Evolutionary conservation across 2,329 filamentous ascomycete species (phyloP).

Genomic region (Didymosphaeria variabile): DNA sequence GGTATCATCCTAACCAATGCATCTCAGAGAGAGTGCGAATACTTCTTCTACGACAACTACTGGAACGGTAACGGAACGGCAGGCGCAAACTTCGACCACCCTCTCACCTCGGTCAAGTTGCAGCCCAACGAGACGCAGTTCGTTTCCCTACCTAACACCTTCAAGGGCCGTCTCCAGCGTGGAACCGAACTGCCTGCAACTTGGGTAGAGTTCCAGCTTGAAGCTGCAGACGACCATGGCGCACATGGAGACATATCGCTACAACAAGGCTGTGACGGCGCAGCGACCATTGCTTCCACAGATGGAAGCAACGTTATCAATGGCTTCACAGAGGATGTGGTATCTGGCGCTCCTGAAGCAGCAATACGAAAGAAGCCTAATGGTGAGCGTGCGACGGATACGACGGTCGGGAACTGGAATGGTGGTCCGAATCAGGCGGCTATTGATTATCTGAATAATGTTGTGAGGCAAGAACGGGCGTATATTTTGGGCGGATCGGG

Average conservation of each 20-base stretch:
- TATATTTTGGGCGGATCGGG: constrained; percentile 18
- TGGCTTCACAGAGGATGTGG: constrained; percentile 37
- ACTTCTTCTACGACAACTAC: constrained; percentile 55
- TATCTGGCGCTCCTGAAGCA: constrained; percentile 45
- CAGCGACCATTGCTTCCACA: constrained; percentile 49
- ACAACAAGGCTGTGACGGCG: constrained; percentile 52
- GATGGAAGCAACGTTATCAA: constrained; percentile 42
- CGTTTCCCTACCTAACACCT: constrained; percentile 36
- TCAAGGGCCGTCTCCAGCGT: constrained; percentile 54
- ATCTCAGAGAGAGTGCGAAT: constrained; percentile 42
- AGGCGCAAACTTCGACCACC: constrained; percentile 53
- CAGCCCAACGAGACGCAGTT: constrained; percentile 40
- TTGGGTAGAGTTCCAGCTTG: constrained; percentile 54
- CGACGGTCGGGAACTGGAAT: constrained; percentile 52
- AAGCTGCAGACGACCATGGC: constrained; percentile 46
- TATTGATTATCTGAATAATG: constrained; percentile 26
- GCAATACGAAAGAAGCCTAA: constrained; percentile 46
- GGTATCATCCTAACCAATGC: constrained; percentile 53
- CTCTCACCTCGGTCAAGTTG: constrained; percentile 47
- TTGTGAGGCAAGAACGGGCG: constrained; percentile 17
- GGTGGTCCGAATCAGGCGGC: constrained; percentile 49
- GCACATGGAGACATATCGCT: constrained; percentile 52
- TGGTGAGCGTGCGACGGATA: constrained; percentile 46
- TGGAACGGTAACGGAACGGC: constrained; percentile 53
- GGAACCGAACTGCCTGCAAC: constrained; percentile 50